Evolutionary conservation across 768 basidiomycete species (phyloP).

Genomic region (Amyloporia xantha): DNA sequence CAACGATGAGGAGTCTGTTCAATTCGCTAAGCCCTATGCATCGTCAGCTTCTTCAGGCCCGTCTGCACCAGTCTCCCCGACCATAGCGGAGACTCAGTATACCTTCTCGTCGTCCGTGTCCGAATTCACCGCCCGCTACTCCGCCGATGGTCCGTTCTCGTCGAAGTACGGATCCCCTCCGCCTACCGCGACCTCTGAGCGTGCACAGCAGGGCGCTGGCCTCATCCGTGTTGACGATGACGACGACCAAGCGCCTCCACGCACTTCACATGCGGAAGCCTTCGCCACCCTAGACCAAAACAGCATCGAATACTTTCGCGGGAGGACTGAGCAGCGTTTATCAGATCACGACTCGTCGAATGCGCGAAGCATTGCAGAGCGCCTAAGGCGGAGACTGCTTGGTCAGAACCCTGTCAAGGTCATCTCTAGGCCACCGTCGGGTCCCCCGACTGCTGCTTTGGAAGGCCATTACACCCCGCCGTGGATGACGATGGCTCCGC

Average conservation of each 20-base stretch:
- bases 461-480: slow-evolving; percentile 35
- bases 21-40: slow-evolving; percentile 4
- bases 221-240: slow-evolving; percentile 15
- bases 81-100: slow-evolving; percentile 2
- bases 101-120: slow-evolving; percentile 6
- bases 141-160: slow-evolving; percentile 1
- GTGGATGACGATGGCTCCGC: slow-evolving; percentile 63
- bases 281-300: slow-evolving; percentile 29
- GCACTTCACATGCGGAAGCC: slow-evolving; percentile 30
- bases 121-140: not conserved
- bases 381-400: slow-evolving; percentile 15
- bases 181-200: slow-evolving; percentile 3
- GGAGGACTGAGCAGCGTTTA: slow-evolving; percentile 13
- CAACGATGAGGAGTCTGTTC: slow-evolving; percentile 8
- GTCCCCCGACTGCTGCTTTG: slow-evolving; percentile 12
- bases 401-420: slow-evolving; percentile 16
- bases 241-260: slow-evolving; percentile 16
- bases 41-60: slow-evolving; percentile 4
- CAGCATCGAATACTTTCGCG: slow-evolving; percentile 21
- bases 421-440: slow-evolving; percentile 10
- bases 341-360: slow-evolving; percentile 13
- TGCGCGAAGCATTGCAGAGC: slow-evolving; percentile 12
- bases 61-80: slow-evolving; percentile 13
- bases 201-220: not conserved
- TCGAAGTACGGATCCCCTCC: slow-evolving; percentile 11